Conservation (phyloP, 345 rosid genomes). For the Hypericum androsaemum region DNA sequence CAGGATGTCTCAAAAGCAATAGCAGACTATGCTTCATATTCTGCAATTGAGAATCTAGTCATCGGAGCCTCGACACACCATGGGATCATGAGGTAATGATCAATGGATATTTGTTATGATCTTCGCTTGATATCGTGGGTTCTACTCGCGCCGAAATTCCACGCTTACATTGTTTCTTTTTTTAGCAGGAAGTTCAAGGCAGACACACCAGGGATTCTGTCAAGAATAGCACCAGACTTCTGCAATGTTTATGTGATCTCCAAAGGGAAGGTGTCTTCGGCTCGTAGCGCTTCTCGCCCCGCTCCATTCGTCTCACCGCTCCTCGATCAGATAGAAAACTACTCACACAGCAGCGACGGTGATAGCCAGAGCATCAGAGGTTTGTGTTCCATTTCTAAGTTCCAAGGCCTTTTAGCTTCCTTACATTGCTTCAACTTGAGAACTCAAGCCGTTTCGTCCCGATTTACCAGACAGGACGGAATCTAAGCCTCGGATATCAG, state of each 20-base stretch:
- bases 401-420: too few relatives aligned
- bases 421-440: too few relatives aligned
- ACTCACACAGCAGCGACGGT: background rate
- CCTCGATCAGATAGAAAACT: background rate
- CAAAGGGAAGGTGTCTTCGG: background rate
- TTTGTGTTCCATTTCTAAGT: too few relatives aligned
- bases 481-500: too few relatives aligned
- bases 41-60: slow-evolving; percentile 68
- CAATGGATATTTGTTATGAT: background rate
- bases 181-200: slow-evolving; percentile 56
- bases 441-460: too few relatives aligned
- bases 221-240: slow-evolving; percentile 12
- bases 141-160: too few relatives aligned
- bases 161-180: background rate
- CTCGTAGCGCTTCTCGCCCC: background rate
- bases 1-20: slow-evolving; percentile 55
- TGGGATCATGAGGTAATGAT: slow-evolving; percentile 55
- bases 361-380: too few relatives aligned
- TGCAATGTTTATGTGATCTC: background rate
- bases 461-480: too few relatives aligned
- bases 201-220: slow-evolving; percentile 47
- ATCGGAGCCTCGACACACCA: slow-evolving; percentile 65
- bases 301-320: background rate
- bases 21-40: slow-evolving; percentile 55
- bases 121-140: background rate